phyloP scores from a whole-genome alignment of 768 basidiomycete species.

The Tylopilus rubrobrunneus region DNA sequence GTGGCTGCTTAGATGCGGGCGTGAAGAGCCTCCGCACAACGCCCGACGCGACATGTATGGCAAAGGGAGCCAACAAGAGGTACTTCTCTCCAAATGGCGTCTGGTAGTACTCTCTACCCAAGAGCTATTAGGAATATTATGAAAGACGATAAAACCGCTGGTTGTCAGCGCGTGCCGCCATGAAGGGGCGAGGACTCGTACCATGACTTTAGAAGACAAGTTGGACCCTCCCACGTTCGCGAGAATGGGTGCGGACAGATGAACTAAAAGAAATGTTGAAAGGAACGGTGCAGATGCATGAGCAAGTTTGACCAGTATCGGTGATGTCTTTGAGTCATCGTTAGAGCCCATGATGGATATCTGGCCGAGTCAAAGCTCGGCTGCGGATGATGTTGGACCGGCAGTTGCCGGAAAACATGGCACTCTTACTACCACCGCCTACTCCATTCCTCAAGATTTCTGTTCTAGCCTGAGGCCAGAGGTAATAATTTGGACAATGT shows the following conservation, averaged over 20 bases:
- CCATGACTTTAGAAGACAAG: constrained; percentile 72
- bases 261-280: constrained; percentile 67
- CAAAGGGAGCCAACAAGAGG: constrained; percentile 65
- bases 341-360: constrained; percentile 1
- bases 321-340: not conserved
- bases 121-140: constrained; percentile 50
- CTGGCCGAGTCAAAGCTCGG: no score
- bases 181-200: constrained; percentile 28
- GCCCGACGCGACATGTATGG: constrained; percentile 57
- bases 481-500: no score
- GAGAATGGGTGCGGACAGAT: constrained; percentile 68
- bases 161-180: not conserved
- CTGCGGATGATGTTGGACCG: no score
- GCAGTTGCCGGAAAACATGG: no score
- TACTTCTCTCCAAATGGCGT: constrained; percentile 62
- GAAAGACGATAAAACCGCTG: not conserved
- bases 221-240: constrained; percentile 70
- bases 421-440: no score
- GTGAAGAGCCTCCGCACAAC: constrained; percentile 55
- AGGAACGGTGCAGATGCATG: constrained; percentile 78
- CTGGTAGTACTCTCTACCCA: constrained; percentile 87
- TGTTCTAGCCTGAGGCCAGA: no score
- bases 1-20: constrained; percentile 29
- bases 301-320: constrained; percentile 48
- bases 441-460: no score